Conservation (phyloP, 352 stramenopile species). For the Pythium vanterpoolii region DNA sequence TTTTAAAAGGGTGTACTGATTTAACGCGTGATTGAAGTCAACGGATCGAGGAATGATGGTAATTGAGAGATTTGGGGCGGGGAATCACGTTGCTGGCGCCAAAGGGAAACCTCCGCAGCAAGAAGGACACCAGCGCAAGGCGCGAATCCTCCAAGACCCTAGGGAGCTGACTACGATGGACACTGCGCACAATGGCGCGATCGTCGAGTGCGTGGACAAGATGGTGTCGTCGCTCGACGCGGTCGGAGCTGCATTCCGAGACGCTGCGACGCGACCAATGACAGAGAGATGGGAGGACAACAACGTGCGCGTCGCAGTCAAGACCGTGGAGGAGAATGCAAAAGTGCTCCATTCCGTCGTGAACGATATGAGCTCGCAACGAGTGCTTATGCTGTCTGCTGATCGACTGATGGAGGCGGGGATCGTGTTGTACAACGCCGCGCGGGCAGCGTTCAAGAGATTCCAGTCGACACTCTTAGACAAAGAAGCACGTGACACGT, state of each 20-base stretch:
- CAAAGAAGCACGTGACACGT: background rate
- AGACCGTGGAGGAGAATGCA: slow-evolving; percentile 1
- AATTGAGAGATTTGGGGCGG: background rate
- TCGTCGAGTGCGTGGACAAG: slow-evolving; percentile 9
- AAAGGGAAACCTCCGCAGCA: slow-evolving; percentile 13
- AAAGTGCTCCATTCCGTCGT: slow-evolving; percentile 34
- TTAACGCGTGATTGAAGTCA: slow-evolving; percentile 3
- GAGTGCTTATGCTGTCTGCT: slow-evolving; percentile 29
- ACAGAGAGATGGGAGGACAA: background rate
- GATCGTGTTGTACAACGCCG: slow-evolving; percentile 68
- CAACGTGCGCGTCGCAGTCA: background rate
- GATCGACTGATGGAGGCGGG: slow-evolving; percentile 53
- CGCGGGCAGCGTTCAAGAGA: slow-evolving; percentile 36
- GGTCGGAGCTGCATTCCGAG: background rate
- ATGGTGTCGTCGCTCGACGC: slow-evolving; percentile 7
- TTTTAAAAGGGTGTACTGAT: background rate
- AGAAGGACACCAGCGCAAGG: background rate
- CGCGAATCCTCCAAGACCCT: background rate
- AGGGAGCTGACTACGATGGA: background rate
- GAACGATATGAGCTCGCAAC: slow-evolving; percentile 17
- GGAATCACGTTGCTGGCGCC: background rate
- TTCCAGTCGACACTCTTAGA: slow-evolving; percentile 28
- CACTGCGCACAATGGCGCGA: background rate
- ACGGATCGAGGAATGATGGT: slow-evolving; percentile 9
- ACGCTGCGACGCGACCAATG: background rate